Evolutionary conservation across 768 basidiomycete genomes (phyloP).

Genomic region (Rhodocollybia butyracea): DNA sequence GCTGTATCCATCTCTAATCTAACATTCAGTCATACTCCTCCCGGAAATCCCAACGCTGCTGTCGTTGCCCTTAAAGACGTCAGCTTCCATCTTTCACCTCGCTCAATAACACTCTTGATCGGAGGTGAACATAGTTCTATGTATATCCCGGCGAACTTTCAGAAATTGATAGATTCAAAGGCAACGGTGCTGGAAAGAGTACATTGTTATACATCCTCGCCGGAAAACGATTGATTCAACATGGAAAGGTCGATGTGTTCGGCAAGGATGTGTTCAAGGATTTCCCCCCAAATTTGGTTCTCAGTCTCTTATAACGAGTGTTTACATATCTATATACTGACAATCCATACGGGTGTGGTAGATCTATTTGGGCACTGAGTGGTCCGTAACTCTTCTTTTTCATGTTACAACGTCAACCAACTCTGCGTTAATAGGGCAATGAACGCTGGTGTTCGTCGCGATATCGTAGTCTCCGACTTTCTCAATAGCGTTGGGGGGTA

Average conservation of each 20-base stretch:
- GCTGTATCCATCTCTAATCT: not conserved
- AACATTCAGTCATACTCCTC: conserved; percentile 4
- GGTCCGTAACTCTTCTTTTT: conserved; percentile 42
- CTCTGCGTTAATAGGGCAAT: conserved; percentile 72
- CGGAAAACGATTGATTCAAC: conserved; percentile 53
- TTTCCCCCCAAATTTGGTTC: conserved; percentile 1
- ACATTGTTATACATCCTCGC: conserved; percentile 92
- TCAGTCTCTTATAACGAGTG: not conserved
- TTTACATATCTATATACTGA: conserved; percentile 54
- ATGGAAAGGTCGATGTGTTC: conserved; percentile 14
- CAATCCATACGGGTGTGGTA: conserved; percentile 80
- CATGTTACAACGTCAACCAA: too few relatives aligned
- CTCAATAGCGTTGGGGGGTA: conserved; percentile 98
- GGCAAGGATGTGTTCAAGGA: conserved; percentile 7
- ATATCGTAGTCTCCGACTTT: conserved; percentile 90
- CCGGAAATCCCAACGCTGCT: not conserved
- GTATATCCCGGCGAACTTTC: too few relatives aligned
- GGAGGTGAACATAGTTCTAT: too few relatives aligned
- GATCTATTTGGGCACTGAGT: conserved; percentile 95
- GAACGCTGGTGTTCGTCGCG: conserved; percentile 94
- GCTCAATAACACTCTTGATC: conserved; percentile 81
- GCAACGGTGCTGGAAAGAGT: conserved; percentile 95
- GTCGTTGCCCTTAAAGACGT: conserved; percentile 54
- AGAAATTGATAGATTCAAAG: too few relatives aligned
- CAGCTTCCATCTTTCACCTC: conserved; percentile 61